Conservation (phyloP, 129 eudicot genomes). For the Flaveria trinervia region DNA sequence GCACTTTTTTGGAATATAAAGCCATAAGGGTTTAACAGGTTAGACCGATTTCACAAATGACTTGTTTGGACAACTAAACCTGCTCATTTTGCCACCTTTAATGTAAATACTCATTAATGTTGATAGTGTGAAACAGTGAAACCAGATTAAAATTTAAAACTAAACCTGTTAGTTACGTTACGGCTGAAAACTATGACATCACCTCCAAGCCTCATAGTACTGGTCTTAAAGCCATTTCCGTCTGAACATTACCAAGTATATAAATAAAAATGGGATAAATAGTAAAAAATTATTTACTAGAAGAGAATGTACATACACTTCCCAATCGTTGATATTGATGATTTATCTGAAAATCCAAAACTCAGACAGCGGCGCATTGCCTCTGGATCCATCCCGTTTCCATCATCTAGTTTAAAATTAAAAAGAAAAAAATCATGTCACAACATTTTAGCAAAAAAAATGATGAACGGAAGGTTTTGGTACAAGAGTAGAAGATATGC, state of each 20-base stretch:
- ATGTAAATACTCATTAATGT: not conserved
- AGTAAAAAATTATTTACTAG: not conserved
- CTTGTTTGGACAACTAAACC: not conserved
- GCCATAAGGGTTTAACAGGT: not conserved
- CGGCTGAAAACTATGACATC: slow-evolving; percentile 94
- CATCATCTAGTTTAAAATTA: slow-evolving; percentile 64
- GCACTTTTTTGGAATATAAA: not conserved
- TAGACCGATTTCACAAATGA: not conserved
- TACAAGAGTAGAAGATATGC: slow-evolving; percentile 12
- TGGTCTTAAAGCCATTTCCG: slow-evolving; percentile 98
- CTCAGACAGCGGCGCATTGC: slow-evolving; percentile 85
- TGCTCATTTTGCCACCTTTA: not conserved
- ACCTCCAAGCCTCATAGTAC: slow-evolving; percentile 97
- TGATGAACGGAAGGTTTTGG: not conserved
- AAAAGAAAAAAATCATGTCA: not conserved
- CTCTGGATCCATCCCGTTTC: slow-evolving; percentile 90
- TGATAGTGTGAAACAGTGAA: not conserved
- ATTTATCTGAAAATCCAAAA: slow-evolving; percentile 91
- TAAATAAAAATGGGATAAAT: slow-evolving; percentile 15
- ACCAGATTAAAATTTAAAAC: not conserved
- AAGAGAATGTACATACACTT: slow-evolving; percentile 53
- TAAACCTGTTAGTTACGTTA: slow-evolving; percentile 53
- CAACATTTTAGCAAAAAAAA: not conserved
- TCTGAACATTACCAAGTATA: slow-evolving; percentile 53
- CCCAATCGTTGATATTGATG: slow-evolving; percentile 67